Conservation (phyloP, 2,329 filamentous ascomycete species). For the Ophiostoma sp. region DNA sequence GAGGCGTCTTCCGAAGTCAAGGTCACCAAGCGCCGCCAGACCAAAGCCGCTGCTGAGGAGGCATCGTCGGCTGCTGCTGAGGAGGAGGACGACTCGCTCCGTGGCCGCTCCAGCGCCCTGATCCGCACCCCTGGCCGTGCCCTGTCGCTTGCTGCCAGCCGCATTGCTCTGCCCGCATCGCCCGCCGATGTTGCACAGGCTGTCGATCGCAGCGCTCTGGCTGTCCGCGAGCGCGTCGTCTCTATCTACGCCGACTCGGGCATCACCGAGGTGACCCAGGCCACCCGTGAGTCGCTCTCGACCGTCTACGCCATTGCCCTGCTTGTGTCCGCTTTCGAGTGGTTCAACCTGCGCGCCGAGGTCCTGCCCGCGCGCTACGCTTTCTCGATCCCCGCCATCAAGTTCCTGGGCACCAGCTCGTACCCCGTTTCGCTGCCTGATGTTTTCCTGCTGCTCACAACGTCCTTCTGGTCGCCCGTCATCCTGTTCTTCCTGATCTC, state of each 20-base stretch:
- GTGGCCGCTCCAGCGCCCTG: constrained; percentile 47
- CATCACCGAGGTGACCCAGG: constrained; percentile 64
- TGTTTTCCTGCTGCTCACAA: constrained; percentile 73
- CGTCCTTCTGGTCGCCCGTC: constrained; percentile 80
- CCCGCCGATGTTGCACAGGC: constrained; percentile 74
- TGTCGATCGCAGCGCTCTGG: constrained; percentile 69
- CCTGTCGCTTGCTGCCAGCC: constrained; percentile 53
- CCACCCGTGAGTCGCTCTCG: constrained; percentile 68
- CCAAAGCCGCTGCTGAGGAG: constrained; percentile 41
- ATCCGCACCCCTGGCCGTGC: constrained; percentile 52
- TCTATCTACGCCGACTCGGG: constrained; percentile 65
- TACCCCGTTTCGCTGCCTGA: constrained; percentile 72
- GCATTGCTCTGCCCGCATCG: constrained; percentile 75
- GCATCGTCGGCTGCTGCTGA: neutral
- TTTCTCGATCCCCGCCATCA: constrained; percentile 68
- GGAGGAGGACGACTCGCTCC: constrained; percentile 42
- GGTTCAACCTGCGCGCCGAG: constrained; percentile 66
- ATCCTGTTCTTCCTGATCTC: constrained; percentile 75
- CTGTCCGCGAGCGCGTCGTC: constrained; percentile 65
- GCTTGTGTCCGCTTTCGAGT: constrained; percentile 68
- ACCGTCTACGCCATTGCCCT: constrained; percentile 72
- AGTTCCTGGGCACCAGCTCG: constrained; percentile 55
- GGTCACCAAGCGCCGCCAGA: constrained; percentile 47
- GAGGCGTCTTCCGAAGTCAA: constrained; percentile 47
- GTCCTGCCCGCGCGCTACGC: constrained; percentile 71